Conservation (phyloP, 1,284 basidiomycete genomes). For the Albatrellus sp. region DNA sequence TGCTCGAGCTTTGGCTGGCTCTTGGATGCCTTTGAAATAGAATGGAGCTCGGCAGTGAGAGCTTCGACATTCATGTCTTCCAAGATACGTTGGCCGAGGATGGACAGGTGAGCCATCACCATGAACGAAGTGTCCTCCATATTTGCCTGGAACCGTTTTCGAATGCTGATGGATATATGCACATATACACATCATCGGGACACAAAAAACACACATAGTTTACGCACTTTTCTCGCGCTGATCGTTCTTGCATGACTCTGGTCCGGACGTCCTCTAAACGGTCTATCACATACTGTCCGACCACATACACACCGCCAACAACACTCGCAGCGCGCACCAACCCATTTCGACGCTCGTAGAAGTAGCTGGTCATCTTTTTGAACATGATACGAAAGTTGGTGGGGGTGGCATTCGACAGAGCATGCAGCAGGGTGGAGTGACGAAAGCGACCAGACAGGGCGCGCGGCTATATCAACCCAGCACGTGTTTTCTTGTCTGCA, state of each 20-base stretch:
- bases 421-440: too few relatives aligned
- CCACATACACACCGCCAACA: constrained; percentile 55
- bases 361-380: constrained; percentile 20
- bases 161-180: constrained; percentile 34
- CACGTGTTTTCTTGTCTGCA: background rate
- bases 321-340: constrained; percentile 31
- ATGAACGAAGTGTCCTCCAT: constrained; percentile 79
- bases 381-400: constrained; percentile 5
- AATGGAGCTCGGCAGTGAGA: constrained; percentile 62
- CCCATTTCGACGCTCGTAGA: constrained; percentile 34
- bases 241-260: constrained; percentile 47
- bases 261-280: constrained; percentile 65
- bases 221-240: constrained; percentile 67
- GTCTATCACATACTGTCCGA: constrained; percentile 52
- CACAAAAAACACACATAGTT: background rate
- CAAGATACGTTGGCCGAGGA: constrained; percentile 62
- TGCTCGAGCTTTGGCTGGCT: background rate
- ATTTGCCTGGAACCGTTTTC: constrained; percentile 69
- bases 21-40: constrained; percentile 22
- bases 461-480: too few relatives aligned
- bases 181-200: background rate
- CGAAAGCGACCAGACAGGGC: too few relatives aligned
- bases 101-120: constrained; percentile 68
- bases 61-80: constrained; percentile 75
- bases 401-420: background rate